phyloP scores from a whole-genome alignment of 1,284 basidiomycete species.

The Irpex lacteus region DNA sequence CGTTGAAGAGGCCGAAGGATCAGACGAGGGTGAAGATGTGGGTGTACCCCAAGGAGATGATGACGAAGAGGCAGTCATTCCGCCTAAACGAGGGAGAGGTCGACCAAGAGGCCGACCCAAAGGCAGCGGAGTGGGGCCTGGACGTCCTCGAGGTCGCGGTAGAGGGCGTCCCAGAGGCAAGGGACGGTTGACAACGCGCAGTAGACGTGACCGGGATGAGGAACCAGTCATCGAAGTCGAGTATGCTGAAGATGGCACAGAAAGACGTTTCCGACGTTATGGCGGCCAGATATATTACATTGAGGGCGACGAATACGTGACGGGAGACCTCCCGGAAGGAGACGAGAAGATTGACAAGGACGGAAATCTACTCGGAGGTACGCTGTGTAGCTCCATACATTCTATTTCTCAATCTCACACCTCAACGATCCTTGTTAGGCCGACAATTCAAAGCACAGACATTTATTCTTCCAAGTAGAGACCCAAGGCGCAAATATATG shows the following conservation, averaged over 20 bases:
- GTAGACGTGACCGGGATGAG: conserved; percentile 42
- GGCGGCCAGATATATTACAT: conserved; percentile 77
- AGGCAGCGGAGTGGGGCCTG: conserved; percentile 23
- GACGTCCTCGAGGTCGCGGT: conserved; percentile 44
- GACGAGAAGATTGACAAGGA: conserved; percentile 88
- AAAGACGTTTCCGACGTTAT: conserved; percentile 54
- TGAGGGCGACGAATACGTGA: conserved; percentile 86
- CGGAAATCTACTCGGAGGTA: conserved; percentile 85
- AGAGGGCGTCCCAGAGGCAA: conserved; percentile 40
- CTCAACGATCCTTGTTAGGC: conserved; percentile 41
- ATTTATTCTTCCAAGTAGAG: conserved; percentile 78
- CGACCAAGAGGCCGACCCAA: conserved; percentile 20
- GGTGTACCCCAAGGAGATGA: conserved; percentile 12
- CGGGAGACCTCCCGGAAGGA: conserved; percentile 83
- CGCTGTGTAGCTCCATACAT: conserved; percentile 24
- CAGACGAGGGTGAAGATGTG: conserved; percentile 14
- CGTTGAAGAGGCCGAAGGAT: conserved; percentile 12
- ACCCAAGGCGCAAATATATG: conserved; percentile 87
- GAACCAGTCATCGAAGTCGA: conserved; percentile 32
- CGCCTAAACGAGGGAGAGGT: conserved; percentile 24
- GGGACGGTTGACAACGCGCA: conserved; percentile 27
- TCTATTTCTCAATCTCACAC: conserved; percentile 2
- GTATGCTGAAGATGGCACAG: conserved; percentile 35
- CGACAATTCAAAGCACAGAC: conserved; percentile 88
- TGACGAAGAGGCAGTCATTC: conserved; percentile 15